phyloP scores from a whole-genome alignment of 441 rosid genomes.

The Eutrema salsugineum region DNA sequence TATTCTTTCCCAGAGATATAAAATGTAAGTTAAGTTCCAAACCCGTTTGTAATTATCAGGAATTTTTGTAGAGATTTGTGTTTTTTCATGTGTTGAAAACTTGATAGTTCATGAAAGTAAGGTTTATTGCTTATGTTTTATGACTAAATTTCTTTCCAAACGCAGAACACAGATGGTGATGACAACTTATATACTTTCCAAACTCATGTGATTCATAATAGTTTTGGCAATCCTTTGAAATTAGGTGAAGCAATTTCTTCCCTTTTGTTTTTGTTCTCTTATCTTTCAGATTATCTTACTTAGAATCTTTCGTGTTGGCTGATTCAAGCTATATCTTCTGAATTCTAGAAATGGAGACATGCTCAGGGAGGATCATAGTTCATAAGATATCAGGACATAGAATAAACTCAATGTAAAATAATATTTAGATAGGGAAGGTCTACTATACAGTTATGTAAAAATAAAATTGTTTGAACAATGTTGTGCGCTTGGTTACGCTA shows the following conservation, averaged over 20 bases:
- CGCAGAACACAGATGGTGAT: slow-evolving; percentile 16
- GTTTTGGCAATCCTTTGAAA: slow-evolving; percentile 9
- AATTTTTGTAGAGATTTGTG: not conserved
- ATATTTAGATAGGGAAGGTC: slow-evolving; percentile 13
- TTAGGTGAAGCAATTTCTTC: slow-evolving; percentile 3
- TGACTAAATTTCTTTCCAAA: not conserved
- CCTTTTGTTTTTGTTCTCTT: not conserved
- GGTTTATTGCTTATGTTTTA: not conserved
- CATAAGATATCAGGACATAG: slow-evolving; percentile 22
- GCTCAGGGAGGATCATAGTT: slow-evolving; percentile 21
- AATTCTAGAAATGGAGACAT: slow-evolving; percentile 14
- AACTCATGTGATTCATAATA: slow-evolving; percentile 12
- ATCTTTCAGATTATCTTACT: not conserved
- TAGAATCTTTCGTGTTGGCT: not conserved
- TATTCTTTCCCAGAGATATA: slow-evolving; percentile 23
- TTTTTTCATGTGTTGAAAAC: not conserved
- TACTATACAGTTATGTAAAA: slow-evolving; percentile 16
- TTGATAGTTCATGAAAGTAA: not conserved
- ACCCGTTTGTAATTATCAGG: not conserved
- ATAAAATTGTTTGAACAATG: slow-evolving; percentile 6
- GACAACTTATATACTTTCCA: slow-evolving; percentile 2
- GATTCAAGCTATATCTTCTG: slow-evolving; percentile 19
- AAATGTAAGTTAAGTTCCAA: slow-evolving; percentile 37
- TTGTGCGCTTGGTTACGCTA: not conserved
- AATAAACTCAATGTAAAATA: slow-evolving; percentile 16